Evolutionary conservation across 345 rosid species (phyloP).

Genomic region (Citrus unshiu): DNA sequence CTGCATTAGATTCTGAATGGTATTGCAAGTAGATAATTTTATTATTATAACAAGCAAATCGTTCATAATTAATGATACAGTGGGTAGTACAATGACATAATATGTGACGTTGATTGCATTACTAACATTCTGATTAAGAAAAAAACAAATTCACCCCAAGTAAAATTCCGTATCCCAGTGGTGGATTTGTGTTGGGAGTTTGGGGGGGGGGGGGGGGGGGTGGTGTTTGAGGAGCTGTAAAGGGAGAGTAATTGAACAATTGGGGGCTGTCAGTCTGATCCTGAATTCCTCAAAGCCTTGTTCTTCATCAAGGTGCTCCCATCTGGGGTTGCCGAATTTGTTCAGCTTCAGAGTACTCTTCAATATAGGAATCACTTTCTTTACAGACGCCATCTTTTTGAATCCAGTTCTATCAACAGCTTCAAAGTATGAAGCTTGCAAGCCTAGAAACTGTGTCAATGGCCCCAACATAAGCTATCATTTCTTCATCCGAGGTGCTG

Average conservation of each 20-base stretch:
- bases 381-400: not conserved
- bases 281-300: not conserved
- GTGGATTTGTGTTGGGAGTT: not conserved
- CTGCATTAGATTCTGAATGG: not conserved
- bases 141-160: not conserved
- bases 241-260: not conserved
- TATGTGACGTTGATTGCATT: not conserved
- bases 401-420: conserved; percentile 12
- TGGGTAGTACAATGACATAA: not conserved
- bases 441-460: conserved; percentile 20
- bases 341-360: not conserved
- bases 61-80: not conserved
- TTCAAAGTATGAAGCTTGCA: conserved; percentile 21
- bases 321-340: conserved; percentile 3
- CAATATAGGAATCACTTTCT: conserved; percentile 5
- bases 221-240: not conserved
- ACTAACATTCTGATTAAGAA: not conserved
- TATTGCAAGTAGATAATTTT: not conserved
- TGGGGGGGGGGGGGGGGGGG: too few relatives aligned
- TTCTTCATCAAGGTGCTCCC: not conserved
- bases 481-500: conserved; percentile 13
- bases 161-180: not conserved
- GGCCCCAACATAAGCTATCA: conserved; percentile 36
- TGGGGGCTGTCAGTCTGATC: not conserved
- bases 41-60: not conserved